phyloP scores from a whole-genome alignment of 129 eudicot species.

The Saussurea involucrata region DNA sequence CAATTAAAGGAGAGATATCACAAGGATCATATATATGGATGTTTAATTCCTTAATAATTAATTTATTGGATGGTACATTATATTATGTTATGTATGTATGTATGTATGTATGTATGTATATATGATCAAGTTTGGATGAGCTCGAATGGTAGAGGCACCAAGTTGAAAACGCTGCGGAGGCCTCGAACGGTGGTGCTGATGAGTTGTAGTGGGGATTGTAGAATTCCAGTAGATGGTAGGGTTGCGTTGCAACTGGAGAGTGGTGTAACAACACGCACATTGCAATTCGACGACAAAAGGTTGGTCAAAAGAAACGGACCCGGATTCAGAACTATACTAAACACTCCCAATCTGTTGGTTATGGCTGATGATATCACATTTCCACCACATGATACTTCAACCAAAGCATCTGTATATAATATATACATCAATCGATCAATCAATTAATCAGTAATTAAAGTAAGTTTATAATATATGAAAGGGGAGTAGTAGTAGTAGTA shows the following conservation, averaged over 20 bases:
- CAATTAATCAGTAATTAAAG: too few species aligned
- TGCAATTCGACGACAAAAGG: conserved; percentile 19
- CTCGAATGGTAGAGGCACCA: not conserved
- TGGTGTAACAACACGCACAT: conserved; percentile 23
- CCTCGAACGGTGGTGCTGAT: conserved; percentile 5
- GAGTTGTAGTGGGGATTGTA: conserved; percentile 23
- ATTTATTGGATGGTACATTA: too few species aligned
- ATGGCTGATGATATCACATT: conserved; percentile 22
- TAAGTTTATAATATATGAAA: not conserved
- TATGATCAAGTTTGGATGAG: too few species aligned
- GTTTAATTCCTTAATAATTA: too few species aligned
- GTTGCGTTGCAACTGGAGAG: conserved; percentile 24
- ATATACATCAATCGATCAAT: not conserved
- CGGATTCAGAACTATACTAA: conserved; percentile 11
- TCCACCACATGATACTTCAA: conserved; percentile 28
- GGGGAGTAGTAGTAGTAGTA: not conserved
- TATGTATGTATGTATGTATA: not conserved
- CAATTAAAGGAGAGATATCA: too few species aligned
- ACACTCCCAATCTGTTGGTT: conserved; percentile 14
- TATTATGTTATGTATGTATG: too few species aligned
- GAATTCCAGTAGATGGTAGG: conserved; percentile 19
- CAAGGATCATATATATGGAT: too few species aligned
- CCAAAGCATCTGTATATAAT: conserved; percentile 21
- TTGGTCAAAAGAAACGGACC: not conserved
- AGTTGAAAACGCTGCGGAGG: not conserved